Evolutionary conservation across 805 yeast genomes (phyloP), one percentile per base, ranked within the genome.

Genomic region (Candida manassasensis): DNA sequence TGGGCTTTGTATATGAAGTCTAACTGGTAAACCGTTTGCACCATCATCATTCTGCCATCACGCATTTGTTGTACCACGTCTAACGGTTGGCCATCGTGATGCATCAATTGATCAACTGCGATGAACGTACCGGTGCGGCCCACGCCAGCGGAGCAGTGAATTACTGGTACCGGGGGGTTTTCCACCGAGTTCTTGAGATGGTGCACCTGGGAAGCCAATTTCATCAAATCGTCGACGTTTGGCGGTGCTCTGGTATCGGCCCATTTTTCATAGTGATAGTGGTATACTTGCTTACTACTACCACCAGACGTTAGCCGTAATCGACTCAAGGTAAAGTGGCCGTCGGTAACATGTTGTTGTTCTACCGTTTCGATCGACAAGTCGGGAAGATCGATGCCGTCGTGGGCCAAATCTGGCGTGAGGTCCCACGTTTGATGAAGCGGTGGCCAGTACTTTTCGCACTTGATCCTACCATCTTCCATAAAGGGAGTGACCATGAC

Each of bases 401-500:
- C 69, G 10, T 38, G 37, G 7, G 18, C 27, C 4, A 50, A 31
- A 4, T 25, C 29, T 6, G 18, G 24, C 5, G 55, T 24, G 21
- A 58, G 42, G 32, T 59, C 58, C 35, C 55, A 35, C 2, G 34
- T 30, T 3, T 42, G 42, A 4, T 43, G 41, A 18, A 39, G 34
- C 15, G 40, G 38, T 2, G 73, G 71, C 72, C 75, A 69, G 47
- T 69, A 69, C 32, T 51, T 48, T 38, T 39, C 43, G 41, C 77
- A 72, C 45, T 72, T 72, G 15, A 53, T 55, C 21, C 58, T 43
- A 2, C 61, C 61, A 8, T 48, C 43, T 42, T 73, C 79, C 10
- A 41, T 45, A 19, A 85, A 57, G 0, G 93, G 86, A 43, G 73
- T 67, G 22, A 67, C 58, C 73, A 67, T 67, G 8, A 59, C 60